A percentile compares a stretch with the other conserved stretches of the same genome.
Evolutionary conservation across 345 rosid genomes (phyloP).

Genomic region (Acer saccharum): DNA sequence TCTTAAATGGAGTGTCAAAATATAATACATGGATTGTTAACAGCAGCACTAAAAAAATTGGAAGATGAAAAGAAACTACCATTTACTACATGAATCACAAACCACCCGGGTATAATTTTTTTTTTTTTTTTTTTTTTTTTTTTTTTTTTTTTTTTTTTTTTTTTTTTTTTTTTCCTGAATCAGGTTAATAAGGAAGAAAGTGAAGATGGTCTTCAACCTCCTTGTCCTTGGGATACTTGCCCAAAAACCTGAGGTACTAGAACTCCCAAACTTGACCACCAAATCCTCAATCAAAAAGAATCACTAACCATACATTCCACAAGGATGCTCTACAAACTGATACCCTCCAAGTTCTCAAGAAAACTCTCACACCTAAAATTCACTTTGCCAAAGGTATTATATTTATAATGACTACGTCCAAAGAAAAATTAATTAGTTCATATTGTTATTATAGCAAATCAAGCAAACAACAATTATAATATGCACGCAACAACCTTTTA

Average conservation of each 20-base stretch:
- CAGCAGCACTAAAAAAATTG: neutral
- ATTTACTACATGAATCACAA: neutral
- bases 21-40: no score
- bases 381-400: neutral
- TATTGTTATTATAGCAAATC: neutral
- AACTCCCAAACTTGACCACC: neutral
- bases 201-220: neutral
- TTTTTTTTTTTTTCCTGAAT: constrained; percentile 6
- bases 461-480: neutral
- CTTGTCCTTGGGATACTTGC: neutral
- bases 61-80: neutral
- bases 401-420: neutral
- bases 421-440: neutral
- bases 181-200: neutral
- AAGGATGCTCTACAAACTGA: neutral
- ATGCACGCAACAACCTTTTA: neutral
- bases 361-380: neutral
- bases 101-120: neutral
- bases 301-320: neutral
- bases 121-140: neutral
- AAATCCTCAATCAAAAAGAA: neutral
- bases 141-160: no score
- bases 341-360: constrained; percentile 1
- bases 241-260: neutral
- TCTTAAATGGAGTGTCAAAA: no score